These are phyloP conservation scores for Colletotrichum theobromicola DNA, from an alignment of 2,329 filamentous ascomycete species.

Conservation along the genomic window DNA sequence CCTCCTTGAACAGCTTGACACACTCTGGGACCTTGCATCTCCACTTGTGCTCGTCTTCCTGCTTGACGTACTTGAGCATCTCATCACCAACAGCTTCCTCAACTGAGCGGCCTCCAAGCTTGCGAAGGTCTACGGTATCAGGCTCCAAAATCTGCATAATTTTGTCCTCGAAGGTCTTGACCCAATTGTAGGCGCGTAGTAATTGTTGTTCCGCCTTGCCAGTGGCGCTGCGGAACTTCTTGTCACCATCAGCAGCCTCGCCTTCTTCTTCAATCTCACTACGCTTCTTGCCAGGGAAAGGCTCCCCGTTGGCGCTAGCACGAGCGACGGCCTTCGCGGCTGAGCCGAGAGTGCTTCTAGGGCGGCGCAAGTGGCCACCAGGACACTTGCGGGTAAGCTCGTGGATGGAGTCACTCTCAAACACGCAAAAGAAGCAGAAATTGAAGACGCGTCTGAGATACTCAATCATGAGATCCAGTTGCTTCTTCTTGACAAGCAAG, in stretches of 20 bases:
- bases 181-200: constrained; percentile 96
- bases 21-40: constrained; percentile 96
- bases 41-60: constrained; percentile 97
- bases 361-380: constrained; percentile 93
- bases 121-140: constrained; percentile 83
- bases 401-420: constrained; percentile 96
- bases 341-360: constrained; percentile 82
- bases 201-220: constrained; percentile 90
- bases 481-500: constrained; percentile 91
- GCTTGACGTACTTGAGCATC: constrained; percentile 86
- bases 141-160: constrained; percentile 91
- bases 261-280: constrained; percentile 68
- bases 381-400: constrained; percentile 96
- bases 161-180: constrained; percentile 98
- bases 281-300: constrained; percentile 84
- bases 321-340: constrained; percentile 84
- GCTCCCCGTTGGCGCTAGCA: constrained; percentile 81
- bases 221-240: constrained; percentile 72
- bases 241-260: constrained; percentile 70
- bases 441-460: constrained; percentile 97
- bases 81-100: constrained; percentile 91
- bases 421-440: constrained; percentile 99
- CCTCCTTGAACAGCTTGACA: constrained; percentile 95
- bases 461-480: constrained; percentile 92
- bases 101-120: constrained; percentile 85